Evolutionary conservation across 2,329 filamentous ascomycete species (phyloP).

Genomic region (Calonectria fujianensis): DNA sequence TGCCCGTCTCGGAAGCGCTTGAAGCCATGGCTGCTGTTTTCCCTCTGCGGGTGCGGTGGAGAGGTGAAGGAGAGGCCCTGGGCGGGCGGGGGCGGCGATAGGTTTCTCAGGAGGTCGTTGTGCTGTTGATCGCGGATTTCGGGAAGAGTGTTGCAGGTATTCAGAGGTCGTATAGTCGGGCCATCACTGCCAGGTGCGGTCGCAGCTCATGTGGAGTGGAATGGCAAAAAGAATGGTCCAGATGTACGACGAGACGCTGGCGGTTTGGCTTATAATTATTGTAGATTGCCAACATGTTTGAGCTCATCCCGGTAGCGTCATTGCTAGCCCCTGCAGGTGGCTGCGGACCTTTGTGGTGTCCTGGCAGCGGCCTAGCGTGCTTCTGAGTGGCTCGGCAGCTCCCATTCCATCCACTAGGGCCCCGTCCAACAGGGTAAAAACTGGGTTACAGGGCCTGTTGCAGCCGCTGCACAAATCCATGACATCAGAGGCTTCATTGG

Average conservation of each 20-base stretch:
- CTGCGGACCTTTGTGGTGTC: slow-evolving; percentile 28
- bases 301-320: slow-evolving; percentile 48
- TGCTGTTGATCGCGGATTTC: slow-evolving; percentile 27
- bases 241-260: slow-evolving; percentile 30
- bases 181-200: slow-evolving; percentile 31
- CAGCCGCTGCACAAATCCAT: slow-evolving; percentile 46
- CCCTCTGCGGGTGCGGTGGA: slow-evolving; percentile 21
- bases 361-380: slow-evolving; percentile 20
- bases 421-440: slow-evolving; percentile 34
- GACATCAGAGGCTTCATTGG: slow-evolving; percentile 63
- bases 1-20: slow-evolving; percentile 27
- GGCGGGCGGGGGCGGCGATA: slow-evolving; percentile 37
- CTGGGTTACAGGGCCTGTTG: slow-evolving; percentile 42
- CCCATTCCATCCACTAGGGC: slow-evolving; percentile 13
- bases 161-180: slow-evolving; percentile 32
- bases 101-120: neutral
- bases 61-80: slow-evolving; percentile 37
- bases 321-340: slow-evolving; percentile 45
- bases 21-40: slow-evolving; percentile 36
- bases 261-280: slow-evolving; percentile 49
- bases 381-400: slow-evolving; percentile 24
- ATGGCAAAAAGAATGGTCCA: slow-evolving; percentile 26
- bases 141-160: slow-evolving; percentile 24
- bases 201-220: slow-evolving; percentile 22
- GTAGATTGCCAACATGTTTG: slow-evolving; percentile 41